phyloP scores from a whole-genome alignment of 139 green algal genomes.

The Ostreobium quekettii region DNA sequence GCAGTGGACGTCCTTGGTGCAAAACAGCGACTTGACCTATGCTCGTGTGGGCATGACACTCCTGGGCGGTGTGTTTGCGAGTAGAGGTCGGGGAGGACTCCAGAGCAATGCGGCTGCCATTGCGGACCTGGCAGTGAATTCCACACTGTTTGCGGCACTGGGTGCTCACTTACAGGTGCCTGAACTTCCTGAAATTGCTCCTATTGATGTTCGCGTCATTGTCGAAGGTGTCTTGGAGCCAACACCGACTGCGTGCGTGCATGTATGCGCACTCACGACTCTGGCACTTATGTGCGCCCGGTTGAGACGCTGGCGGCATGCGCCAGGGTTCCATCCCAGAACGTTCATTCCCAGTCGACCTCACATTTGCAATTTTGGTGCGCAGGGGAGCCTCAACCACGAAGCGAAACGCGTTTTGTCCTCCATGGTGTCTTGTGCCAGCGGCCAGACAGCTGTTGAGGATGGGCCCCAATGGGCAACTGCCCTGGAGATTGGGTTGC shows the following conservation, averaged over 20 bases:
- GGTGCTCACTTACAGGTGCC: constrained; percentile 4
- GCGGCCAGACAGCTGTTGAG: not conserved
- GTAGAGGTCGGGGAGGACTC: not conserved
- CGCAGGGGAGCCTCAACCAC: not conserved
- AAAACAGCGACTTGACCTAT: not conserved
- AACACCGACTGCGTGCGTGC: no score
- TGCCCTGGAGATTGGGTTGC: constrained; percentile 8
- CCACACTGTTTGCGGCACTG: constrained; percentile 7
- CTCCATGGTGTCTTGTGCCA: constrained; percentile 8
- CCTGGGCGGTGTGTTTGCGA: constrained; percentile 6
- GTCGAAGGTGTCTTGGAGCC: no score
- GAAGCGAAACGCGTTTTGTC: constrained; percentile 8
- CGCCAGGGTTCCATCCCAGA: not conserved
- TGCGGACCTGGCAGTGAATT: not conserved
- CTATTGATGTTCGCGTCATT: no score
- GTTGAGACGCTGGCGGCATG: no score
- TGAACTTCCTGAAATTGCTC: no score
- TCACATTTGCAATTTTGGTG: not conserved
- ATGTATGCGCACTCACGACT: no score
- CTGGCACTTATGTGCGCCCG: no score
- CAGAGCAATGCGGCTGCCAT: not conserved
- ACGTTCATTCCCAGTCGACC: not conserved
- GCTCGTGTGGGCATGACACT: constrained; percentile 2
- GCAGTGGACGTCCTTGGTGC: constrained; percentile 6
- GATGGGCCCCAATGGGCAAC: constrained; percentile 4